Evolutionary conservation across 768 basidiomycete species (phyloP), one percentile per base, ranked within the genome.

Genomic region (Cyathus striatus): DNA sequence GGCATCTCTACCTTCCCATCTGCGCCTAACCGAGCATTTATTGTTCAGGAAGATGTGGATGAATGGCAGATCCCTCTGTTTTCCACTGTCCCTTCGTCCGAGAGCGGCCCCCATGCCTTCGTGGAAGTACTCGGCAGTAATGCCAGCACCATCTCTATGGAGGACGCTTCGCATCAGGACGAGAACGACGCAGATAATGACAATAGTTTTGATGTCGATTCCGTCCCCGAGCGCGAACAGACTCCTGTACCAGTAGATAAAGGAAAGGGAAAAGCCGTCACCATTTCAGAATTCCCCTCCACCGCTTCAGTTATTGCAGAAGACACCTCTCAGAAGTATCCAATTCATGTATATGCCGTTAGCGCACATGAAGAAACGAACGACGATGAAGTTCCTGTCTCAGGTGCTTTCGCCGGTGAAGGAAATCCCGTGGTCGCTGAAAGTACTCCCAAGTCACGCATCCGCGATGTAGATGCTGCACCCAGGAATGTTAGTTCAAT

Each of bases 91-190:
- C n/a, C n/a, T n/a, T n/a, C n/a, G n/a, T n/a, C n/a, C n/a, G n/a
- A n/a, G n/a, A n/a, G n/a, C 5, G 72, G 66, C 40, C 74, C 79
- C 3, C 83, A 84, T 61, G 83, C 79, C 2, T 85, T 76, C 54
- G 77, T 85, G 10, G 81, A 84, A 59, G 66, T 71, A 25, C 55
- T 86, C 23, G 62, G 59, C 21, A 70, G 64, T 38, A 68, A 67
- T 38, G 54, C 56, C 37, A 61, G 52, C 27, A 51, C 49, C 21
- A n/a, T n/a, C n/a, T n/a, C n/a, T n/a, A n/a, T n/a, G n/a, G n/a
- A n/a, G n/a, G n/a, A n/a, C n/a, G n/a, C n/a, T n/a, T n/a, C n/a
- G n/a, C n/a, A n/a, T n/a, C n/a, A n/a, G n/a, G n/a, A n/a, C n/a
- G n/a, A n/a, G n/a, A n/a, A n/a, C n/a, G n/a, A n/a, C n/a, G n/a